phyloP scores from a whole-genome alignment of 805 yeast species.

The Ogataea polymorpha region DNA sequence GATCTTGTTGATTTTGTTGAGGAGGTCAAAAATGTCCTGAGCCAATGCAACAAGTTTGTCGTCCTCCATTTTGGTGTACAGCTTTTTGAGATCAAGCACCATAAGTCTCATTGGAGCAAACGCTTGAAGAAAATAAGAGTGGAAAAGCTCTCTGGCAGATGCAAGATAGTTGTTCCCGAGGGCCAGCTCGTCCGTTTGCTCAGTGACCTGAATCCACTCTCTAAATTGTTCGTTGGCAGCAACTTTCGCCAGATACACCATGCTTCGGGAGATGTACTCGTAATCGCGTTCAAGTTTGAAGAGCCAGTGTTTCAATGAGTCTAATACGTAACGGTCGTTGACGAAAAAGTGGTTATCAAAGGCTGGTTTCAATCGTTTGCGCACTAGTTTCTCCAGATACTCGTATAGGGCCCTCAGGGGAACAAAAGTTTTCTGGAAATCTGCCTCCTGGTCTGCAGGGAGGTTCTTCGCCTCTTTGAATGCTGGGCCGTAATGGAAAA shows the following conservation, averaged over 20 bases:
- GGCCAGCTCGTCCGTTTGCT: slow-evolving; percentile 19
- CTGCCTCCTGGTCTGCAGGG: slow-evolving; percentile 17
- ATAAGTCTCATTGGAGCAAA: slow-evolving; percentile 31
- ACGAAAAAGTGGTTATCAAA: slow-evolving; percentile 30
- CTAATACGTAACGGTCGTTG: slow-evolving; percentile 26
- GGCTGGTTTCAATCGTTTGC: slow-evolving; percentile 24
- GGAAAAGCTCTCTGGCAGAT: slow-evolving; percentile 28
- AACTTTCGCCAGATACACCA: slow-evolving; percentile 29
- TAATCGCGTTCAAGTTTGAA: slow-evolving; percentile 25
- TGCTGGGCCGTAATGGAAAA: slow-evolving; percentile 27
- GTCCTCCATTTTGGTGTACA: slow-evolving; percentile 22
- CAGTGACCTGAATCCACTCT: slow-evolving; percentile 23
- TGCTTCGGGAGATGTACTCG: slow-evolving; percentile 27
- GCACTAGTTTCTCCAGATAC: slow-evolving; percentile 27
- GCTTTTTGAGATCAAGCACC: slow-evolving; percentile 23
- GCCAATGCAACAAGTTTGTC: slow-evolving; percentile 12
- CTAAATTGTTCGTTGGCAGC: slow-evolving; percentile 26
- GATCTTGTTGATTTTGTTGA: slow-evolving; percentile 26
- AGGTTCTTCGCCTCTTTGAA: slow-evolving; percentile 21
- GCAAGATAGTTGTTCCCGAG: slow-evolving; percentile 26
- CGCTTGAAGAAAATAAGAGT: slow-evolving; percentile 29
- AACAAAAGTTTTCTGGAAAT: slow-evolving; percentile 30
- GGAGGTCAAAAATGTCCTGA: slow-evolving; percentile 17
- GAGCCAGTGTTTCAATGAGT: slow-evolving; percentile 26
- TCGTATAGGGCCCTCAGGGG: slow-evolving; percentile 24